Evolutionary conservation across 805 yeast genomes (phyloP).

Genomic region (Kuraishia floccosa): DNA sequence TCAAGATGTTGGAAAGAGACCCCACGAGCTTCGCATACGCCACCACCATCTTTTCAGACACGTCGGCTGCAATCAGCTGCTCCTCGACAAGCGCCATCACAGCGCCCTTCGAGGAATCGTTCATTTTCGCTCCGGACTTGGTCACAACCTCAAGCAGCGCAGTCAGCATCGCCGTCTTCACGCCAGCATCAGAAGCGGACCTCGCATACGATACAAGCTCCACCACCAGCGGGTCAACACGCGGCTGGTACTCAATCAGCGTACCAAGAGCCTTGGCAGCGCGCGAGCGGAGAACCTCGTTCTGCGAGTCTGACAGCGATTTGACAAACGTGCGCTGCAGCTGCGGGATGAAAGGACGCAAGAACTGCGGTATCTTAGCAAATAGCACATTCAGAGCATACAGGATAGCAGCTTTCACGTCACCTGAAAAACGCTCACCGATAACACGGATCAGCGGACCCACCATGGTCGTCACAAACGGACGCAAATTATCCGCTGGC

Average conservation of each 20-base stretch:
- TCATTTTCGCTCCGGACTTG: slow-evolving; percentile 70
- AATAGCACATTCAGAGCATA: slow-evolving; percentile 73
- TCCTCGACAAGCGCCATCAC: slow-evolving; percentile 68
- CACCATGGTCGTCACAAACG: slow-evolving; percentile 85
- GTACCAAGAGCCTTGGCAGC: slow-evolving; percentile 90
- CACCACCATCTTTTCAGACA: slow-evolving; percentile 51
- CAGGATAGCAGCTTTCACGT: slow-evolving; percentile 90
- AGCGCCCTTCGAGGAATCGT: slow-evolving; percentile 56
- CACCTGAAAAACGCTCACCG: slow-evolving; percentile 89
- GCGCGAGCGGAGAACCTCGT: slow-evolving; percentile 62
- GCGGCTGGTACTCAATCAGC: slow-evolving; percentile 78
- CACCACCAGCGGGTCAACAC: slow-evolving; percentile 85
- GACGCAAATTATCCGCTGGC: slow-evolving; percentile 69
- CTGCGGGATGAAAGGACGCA: slow-evolving; percentile 95
- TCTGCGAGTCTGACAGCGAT: slow-evolving; percentile 68
- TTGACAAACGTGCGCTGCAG: slow-evolving; percentile 94
- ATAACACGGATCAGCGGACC: slow-evolving; percentile 97
- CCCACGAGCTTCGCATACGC: slow-evolving; percentile 77
- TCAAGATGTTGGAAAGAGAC: slow-evolving; percentile 57
- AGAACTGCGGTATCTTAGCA: slow-evolving; percentile 75
- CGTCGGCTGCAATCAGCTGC: slow-evolving; percentile 31
- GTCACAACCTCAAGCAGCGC: slow-evolving; percentile 76
- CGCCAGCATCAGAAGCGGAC: slow-evolving; percentile 52
- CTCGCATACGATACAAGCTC: slow-evolving; percentile 75
- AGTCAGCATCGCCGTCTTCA: slow-evolving; percentile 74